Percentiles rank a stretch among this genome's conserved stretches.
phyloP scores from a whole-genome alignment of 2,329 filamentous ascomycete genomes.

The Trichoderma pleuroti region DNA sequence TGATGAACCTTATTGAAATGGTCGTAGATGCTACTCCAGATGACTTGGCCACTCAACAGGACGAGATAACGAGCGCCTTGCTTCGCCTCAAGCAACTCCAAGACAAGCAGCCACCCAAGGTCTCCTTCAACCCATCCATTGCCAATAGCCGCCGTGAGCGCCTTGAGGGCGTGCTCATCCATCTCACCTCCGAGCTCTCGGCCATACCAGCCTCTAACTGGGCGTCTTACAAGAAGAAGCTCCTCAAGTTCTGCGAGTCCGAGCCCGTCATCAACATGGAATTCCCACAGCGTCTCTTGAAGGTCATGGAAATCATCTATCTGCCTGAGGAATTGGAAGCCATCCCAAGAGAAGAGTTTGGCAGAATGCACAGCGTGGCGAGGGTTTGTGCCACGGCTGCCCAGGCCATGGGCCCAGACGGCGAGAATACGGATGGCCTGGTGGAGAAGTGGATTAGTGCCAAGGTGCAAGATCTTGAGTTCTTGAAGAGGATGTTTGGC shows the following conservation, averaged over 20 bases:
- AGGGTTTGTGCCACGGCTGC: conserved; percentile 29
- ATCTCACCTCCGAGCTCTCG: conserved; percentile 13
- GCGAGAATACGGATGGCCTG: conserved; percentile 21
- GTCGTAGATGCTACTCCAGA: neutral
- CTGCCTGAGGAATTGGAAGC: conserved; percentile 29
- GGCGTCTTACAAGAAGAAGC: conserved; percentile 25
- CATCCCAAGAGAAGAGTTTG: conserved; percentile 26
- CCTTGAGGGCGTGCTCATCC: neutral
- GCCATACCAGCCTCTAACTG: conserved; percentile 25
- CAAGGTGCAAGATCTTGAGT: conserved; percentile 27
- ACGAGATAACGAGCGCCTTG: neutral
- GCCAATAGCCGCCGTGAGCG: conserved; percentile 8
- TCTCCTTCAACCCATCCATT: neutral
- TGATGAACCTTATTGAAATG: neutral
- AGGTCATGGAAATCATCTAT: conserved; percentile 28
- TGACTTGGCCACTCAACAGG: neutral
- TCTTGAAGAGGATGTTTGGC: conserved; percentile 25
- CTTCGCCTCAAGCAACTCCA: conserved; percentile 9
- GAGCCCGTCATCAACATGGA: conserved; percentile 14
- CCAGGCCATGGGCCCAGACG: conserved; percentile 24
- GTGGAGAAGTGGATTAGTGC: conserved; percentile 26
- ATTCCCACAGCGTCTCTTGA: conserved; percentile 24
- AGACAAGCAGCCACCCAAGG: neutral
- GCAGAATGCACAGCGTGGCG: conserved; percentile 27
- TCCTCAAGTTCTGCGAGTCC: conserved; percentile 22